Base-by-base conservation (phyloP, 306 rosid species). In the Casuarina cunninghamiana region DNA sequence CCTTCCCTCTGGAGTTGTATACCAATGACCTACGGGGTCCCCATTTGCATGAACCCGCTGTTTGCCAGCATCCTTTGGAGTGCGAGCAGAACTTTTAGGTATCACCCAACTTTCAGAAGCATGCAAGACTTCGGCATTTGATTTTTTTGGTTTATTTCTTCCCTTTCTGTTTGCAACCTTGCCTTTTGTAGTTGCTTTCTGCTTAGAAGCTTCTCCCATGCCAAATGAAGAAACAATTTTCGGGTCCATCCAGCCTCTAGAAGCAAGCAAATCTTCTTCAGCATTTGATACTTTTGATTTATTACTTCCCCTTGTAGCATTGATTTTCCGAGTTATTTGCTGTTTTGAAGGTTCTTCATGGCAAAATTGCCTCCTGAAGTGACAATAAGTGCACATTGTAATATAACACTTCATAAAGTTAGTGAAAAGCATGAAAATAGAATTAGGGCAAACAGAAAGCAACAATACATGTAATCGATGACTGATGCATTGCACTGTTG, bases 11-110 rank as follows among this genome's bases (percentile, higher is more conserved):
- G 97, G 48, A 43, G 80, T 84, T 51, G 97, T 92, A 87, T 37
- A 95, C 97, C 98, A 95, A 77, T 92, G 97, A 81, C 98, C 97
- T 72, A 67, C 78, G 66, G 98, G 80, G 78, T 88, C 83, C 37
- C 85, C 85, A 77, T 86, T 84, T 57, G 96, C 96, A 58, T 87
- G 91, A 55, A 88, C 90, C 71, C 86, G 89, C 75, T 87, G 79
- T 81, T 80, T 82, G 73, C 93, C 90, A 41, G 91, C 90, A 83
- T 88, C 97, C 79, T 79, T 88, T 73, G 90, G 91, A 77, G 72
- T 78, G 69, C 82, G 73, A 66, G 76, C 71, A 72, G 81, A 48
- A 84, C 84, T 85, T 82, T 78, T 89, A 50, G 93, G 97, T 53
- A 91, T 93, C 72, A 89, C 84, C 97, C 96, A 94, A 71, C 67